Percentiles rank a stretch among this genome's conserved stretches.
Evolutionary conservation across 352 stramenopile genomes (phyloP).

Genomic region (Globisporangium polare): DNA sequence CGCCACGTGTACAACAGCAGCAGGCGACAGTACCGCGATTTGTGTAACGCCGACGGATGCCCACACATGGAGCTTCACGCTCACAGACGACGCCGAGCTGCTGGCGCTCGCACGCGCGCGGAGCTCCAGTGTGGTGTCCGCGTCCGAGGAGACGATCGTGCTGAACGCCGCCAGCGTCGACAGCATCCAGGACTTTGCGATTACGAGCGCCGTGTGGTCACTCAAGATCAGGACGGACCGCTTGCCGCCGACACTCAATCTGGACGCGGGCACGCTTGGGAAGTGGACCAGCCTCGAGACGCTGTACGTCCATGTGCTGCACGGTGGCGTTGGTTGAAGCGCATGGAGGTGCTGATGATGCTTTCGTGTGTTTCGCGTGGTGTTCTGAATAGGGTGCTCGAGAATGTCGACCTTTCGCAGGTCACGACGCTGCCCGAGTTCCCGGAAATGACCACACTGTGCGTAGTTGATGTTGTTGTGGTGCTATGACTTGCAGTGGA

Average conservation of each 20-base stretch:
- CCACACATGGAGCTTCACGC: conserved; percentile 5
- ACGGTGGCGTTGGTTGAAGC: not conserved
- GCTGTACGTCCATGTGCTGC: conserved; percentile 7
- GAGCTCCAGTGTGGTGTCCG: not conserved
- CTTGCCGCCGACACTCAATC: conserved; percentile 3
- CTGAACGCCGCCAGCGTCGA: conserved; percentile 9
- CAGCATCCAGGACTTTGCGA: not conserved
- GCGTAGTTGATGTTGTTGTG: not conserved
- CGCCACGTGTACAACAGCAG: conserved; percentile 1
- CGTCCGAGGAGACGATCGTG: not conserved
- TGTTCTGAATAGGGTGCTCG: conserved; percentile 1
- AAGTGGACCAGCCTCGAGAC: conserved; percentile 12
- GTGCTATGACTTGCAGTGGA: no score
- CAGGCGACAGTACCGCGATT: not conserved
- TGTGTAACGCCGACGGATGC: conserved; percentile 10
- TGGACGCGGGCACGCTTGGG: not conserved
- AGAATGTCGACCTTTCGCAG: conserved; percentile 16
- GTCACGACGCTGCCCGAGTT: conserved; percentile 11
- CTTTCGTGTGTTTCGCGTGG: not conserved
- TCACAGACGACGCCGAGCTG: conserved; percentile 10
- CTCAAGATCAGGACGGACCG: conserved; percentile 5
- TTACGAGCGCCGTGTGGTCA: conserved; percentile 6
- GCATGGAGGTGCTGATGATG: no score
- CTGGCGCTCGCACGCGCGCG: conserved; percentile 2
- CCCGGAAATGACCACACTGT: conserved; percentile 3